Conservation (phyloP, 2,329 filamentous ascomycete species). For the Aspergillus felis region DNA sequence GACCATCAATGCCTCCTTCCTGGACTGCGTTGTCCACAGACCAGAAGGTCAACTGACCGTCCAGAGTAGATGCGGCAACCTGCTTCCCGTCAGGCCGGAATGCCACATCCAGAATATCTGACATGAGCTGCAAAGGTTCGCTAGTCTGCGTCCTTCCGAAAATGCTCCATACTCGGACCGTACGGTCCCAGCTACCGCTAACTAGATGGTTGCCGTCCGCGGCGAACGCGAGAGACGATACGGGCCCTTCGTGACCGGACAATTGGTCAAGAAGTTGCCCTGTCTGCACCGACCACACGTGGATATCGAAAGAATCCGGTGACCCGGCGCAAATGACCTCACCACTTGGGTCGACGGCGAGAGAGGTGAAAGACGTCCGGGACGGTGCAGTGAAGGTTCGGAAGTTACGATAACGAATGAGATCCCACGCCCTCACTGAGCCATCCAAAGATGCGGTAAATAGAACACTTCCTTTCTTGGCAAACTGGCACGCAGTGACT, state of each 20-base stretch:
- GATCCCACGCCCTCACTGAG: conserved; percentile 90
- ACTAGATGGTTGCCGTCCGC: conserved; percentile 79
- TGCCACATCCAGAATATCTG: conserved; percentile 82
- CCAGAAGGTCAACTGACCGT: conserved; percentile 95
- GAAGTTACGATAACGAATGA: conserved; percentile 95
- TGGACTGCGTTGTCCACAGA: conserved; percentile 83
- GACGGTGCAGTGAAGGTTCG: conserved; percentile 93
- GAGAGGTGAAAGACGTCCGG: conserved; percentile 83
- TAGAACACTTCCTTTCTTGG: conserved; percentile 89
- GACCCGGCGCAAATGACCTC: conserved; percentile 96
- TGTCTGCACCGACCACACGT: conserved; percentile 98
- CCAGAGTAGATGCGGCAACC: conserved; percentile 84
- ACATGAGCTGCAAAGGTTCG: conserved; percentile 86
- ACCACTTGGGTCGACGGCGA: conserved; percentile 95
- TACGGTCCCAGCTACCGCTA: conserved; percentile 95
- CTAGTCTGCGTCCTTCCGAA: conserved; percentile 92
- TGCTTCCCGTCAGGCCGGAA: conserved; percentile 88
- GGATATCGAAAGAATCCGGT: conserved; percentile 92
- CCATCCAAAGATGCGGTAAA: conserved; percentile 95
- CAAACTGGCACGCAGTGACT: conserved; percentile 88
- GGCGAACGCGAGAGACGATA: conserved; percentile 83
- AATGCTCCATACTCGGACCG: conserved; percentile 92
- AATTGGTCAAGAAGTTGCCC: conserved; percentile 89
- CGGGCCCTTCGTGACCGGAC: conserved; percentile 88
- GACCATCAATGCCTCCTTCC: conserved; percentile 78